phyloP scores from a whole-genome alignment of 192 early-diverging fungal species.

The Backusella mclennaniae region DNA sequence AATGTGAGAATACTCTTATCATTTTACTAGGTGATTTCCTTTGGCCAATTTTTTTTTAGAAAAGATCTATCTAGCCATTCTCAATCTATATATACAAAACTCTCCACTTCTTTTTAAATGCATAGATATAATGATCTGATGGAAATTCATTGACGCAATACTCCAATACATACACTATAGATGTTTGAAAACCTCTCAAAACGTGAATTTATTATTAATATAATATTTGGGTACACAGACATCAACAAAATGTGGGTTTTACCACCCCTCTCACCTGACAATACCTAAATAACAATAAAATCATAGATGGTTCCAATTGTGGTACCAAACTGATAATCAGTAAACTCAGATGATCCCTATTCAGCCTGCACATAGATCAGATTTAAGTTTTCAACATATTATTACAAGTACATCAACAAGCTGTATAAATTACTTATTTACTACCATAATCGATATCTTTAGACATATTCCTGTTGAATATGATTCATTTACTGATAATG shows the following conservation, averaged over 20 bases:
- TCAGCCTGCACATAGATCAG: background rate
- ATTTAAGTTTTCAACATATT: background rate
- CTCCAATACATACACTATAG: too few relatives aligned
- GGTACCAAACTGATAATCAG: background rate
- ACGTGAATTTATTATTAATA: background rate
- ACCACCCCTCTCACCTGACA: background rate
- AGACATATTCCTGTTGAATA: background rate
- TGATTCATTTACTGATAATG: too few relatives aligned
- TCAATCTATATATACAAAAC: too few relatives aligned
- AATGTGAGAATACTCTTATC: too few relatives aligned
- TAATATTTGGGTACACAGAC: background rate
- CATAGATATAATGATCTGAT: too few relatives aligned
- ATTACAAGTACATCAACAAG: background rate
- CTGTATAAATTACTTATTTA: background rate
- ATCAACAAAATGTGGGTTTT: background rate
- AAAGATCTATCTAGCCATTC: too few relatives aligned
- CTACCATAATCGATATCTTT: background rate
- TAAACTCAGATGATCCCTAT: background rate
- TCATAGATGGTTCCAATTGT: background rate
- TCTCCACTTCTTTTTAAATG: too few relatives aligned
- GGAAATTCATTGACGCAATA: too few relatives aligned
- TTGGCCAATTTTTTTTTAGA: too few relatives aligned
- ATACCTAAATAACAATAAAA: background rate
- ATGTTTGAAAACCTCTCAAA: too few relatives aligned
- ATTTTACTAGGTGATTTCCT: too few relatives aligned